Base-by-base conservation (phyloP, 1,284 basidiomycete species). In the Lignosus rhinocerotis region DNA sequence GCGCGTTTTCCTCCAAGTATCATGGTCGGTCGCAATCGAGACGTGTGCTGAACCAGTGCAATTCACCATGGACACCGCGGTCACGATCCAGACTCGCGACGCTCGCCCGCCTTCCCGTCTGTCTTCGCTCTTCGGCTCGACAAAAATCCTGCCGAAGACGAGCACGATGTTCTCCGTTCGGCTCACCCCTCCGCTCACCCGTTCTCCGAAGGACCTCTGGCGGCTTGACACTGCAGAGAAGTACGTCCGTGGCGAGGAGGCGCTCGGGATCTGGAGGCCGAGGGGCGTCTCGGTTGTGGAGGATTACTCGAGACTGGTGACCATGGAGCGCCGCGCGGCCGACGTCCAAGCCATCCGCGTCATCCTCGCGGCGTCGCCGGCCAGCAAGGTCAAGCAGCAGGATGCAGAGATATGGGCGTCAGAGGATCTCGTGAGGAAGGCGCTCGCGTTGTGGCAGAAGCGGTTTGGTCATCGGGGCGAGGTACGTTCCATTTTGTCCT, bases 221-320 rank as follows among this genome's bases (percentile, higher is more conserved):
- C 80, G 95, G 50, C 79, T 98, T 52, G 94, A 98, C 75, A 98
- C 96, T 1, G 88, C 91, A 16, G 90, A 92, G 71, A 96, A 94
- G 72, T 96, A 96, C 71, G 94, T 99, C 0, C 82, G 88, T 25
- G 95, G 96, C 2, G 94, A 98, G 70, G 94, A 98, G 68, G 75
- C 82, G 3, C 79, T 98, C 30, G 86, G 83, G 3, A 70, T 78
- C 8, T 98, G 96, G 96, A 90, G 87, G 66, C 88, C 96, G 41
- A 82, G 96, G 31, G 93, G 94, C 6, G 82, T 98, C 10, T 88
- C 88, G 1, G 84, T 95, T 9, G 88, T 99, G 19, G 86, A 94
- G 59, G 96, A 98, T 69, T 92, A 93, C 70, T 81, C 80, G 44
- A 80, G 83, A 55, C 75, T 94, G 17, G 80, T 88, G 19, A 81